Evolutionary conservation across 2,329 filamentous ascomycete genomes (phyloP).

Genomic region (Penicillium freii): DNA sequence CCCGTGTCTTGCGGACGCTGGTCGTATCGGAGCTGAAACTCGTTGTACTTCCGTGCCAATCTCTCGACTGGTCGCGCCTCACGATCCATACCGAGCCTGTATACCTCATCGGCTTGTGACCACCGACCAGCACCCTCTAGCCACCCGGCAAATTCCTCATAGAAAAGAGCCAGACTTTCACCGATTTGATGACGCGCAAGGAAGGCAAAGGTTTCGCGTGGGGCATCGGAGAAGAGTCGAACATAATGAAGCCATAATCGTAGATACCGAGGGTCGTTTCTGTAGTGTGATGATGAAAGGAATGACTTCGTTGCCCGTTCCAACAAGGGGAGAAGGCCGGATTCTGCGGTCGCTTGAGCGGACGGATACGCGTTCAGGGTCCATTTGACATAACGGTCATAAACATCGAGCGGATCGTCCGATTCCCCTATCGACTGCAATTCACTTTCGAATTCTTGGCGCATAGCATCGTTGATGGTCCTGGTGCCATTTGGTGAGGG

Average conservation of each 20-base stretch:
- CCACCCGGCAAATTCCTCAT: constrained; percentile 95
- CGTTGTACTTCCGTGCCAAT: constrained; percentile 81
- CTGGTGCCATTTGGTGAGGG: constrained; percentile 70
- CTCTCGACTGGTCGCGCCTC: constrained; percentile 81
- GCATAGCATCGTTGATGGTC: constrained; percentile 73
- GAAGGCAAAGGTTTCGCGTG: constrained; percentile 88
- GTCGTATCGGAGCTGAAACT: constrained; percentile 81
- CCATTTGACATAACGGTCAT: constrained; percentile 96
- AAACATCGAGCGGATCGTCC: constrained; percentile 92
- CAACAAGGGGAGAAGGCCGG: constrained; percentile 82
- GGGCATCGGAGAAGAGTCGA: constrained; percentile 85
- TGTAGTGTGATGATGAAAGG: constrained; percentile 80
- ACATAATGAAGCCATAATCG: constrained; percentile 95
- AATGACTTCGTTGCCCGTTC: constrained; percentile 93
- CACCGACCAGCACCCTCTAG: constrained; percentile 80
- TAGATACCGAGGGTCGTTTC: constrained; percentile 90
- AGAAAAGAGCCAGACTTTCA: constrained; percentile 83
- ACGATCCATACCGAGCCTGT: constrained; percentile 81
- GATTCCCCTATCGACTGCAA: constrained; percentile 75
- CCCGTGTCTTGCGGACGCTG: constrained; percentile 62
- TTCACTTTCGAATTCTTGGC: constrained; percentile 84
- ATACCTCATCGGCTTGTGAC: constrained; percentile 91
- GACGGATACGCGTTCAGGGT: constrained; percentile 93
- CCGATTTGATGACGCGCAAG: constrained; percentile 85
- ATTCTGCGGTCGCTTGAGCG: constrained; percentile 84